Evolutionary conservation across 805 yeast genomes (phyloP).

Genomic region (Starmerella stigmatis): DNA sequence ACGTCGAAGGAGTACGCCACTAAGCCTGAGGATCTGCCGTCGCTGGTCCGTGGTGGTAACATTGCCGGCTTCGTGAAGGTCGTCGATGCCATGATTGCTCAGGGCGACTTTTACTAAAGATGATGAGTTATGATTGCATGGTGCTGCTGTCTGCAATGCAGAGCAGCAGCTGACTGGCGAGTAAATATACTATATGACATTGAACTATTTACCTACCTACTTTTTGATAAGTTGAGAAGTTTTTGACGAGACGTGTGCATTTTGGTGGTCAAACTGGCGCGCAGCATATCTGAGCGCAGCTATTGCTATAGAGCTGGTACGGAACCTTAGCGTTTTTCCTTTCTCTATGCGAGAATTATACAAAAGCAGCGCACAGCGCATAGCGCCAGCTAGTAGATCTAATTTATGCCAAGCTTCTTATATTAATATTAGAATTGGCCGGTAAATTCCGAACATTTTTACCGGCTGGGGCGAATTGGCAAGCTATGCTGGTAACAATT

Average conservation of each 20-base stretch:
- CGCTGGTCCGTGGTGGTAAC: constrained; percentile 97
- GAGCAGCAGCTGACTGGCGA: not conserved
- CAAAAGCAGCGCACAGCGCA: too few relatives aligned
- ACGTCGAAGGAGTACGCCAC: constrained; percentile 74
- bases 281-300: too few relatives aligned
- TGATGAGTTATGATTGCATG: constrained; percentile 3
- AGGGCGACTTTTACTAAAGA: constrained; percentile 53
- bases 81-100: constrained; percentile 96
- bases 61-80: constrained; percentile 98
- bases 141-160: too few relatives aligned
- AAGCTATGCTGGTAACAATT: too few relatives aligned
- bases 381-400: too few relatives aligned
- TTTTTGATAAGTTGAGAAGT: not conserved
- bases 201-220: not conserved
- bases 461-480: too few relatives aligned
- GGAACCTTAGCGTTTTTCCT: not conserved
- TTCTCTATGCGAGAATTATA: too few relatives aligned
- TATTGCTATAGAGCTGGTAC: not conserved
- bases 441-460: too few relatives aligned
- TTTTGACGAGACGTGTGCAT: not conserved
- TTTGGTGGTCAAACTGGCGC: not conserved
- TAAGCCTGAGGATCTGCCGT: constrained; percentile 68
- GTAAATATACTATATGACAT: not conserved
- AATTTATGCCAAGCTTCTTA: too few relatives aligned
- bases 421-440: too few relatives aligned